Base-by-base conservation (phyloP, 495 filamentous ascomycete species). In the Trichocladium uniseriatum region DNA sequence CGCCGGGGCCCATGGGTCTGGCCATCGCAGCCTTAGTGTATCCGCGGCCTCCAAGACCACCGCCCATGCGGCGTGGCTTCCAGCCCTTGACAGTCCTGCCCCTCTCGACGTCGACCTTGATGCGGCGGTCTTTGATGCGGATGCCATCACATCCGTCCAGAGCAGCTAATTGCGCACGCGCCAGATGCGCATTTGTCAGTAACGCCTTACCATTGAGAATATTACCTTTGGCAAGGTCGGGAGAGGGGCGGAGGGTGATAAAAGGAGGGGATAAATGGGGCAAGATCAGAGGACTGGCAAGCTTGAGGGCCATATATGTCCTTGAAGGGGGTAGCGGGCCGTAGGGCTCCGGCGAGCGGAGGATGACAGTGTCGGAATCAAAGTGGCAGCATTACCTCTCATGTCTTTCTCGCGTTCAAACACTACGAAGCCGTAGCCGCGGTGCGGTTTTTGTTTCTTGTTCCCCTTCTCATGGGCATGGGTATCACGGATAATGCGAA, bases 351-450 rank as follows among this genome's bases (percentile, higher is more conserved):
- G 48, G 39, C 48, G 43, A 50, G 48, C 48, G 48, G 38, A 22
- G 48, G 40, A 70, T 65, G 59, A 59, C 56, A 53, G 59, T 59
- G 54, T 58, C 56, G 62, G 57, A 67, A 59, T 58, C 61, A 53
- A 50, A 62, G 61, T 65, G 60, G 60, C 43, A 46, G 41, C 56
- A 69, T 76, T 95, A 95, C 92, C 91, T 84, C 94, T 96, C 94
- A 98, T 96, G 62, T 98, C 92, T 69, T 91, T 90, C 67, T 97
- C 92, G 60, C 87, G 82, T 69, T 97, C 91, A 65, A 89, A 98
- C 40, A 96, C 89, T 57, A 98, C 83, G 65, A 98, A 98, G 50
- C 89, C 92, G 70, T 98, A 98, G 53, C 92, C 92, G 56, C 81
- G 78, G 64, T 92, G 84, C 38, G 80, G 75, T 68, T 94, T 95